phyloP scores from a whole-genome alignment of 306 rosid species.

The Vigna hirtella region DNA sequence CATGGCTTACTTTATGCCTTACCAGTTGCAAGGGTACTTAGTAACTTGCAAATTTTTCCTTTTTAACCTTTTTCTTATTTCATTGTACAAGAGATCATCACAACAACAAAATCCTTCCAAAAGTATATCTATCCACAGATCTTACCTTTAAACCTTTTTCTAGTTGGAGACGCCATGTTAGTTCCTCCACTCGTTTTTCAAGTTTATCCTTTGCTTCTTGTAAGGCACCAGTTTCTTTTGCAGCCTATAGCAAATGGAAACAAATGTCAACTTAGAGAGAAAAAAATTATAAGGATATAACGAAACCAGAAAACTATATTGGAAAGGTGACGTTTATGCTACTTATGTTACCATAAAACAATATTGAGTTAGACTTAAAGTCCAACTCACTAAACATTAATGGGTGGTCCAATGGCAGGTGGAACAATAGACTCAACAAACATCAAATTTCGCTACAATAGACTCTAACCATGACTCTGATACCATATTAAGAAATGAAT shows the following conservation, averaged over 20 bases:
- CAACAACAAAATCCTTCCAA: slow-evolving; percentile 29
- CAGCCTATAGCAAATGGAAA: slow-evolving; percentile 66
- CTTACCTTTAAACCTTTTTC: slow-evolving; percentile 88
- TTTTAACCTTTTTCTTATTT: slow-evolving; percentile 21
- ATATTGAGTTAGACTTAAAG: too few relatives aligned
- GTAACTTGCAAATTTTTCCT: slow-evolving; percentile 25
- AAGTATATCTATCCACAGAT: slow-evolving; percentile 31
- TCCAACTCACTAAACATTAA: too few relatives aligned
- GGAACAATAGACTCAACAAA: too few relatives aligned
- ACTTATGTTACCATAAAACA: neutral
- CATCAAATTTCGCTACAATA: too few relatives aligned
- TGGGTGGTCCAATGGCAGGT: too few relatives aligned
- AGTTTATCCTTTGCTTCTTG: slow-evolving; percentile 89
- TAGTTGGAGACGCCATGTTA: slow-evolving; percentile 83
- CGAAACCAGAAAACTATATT: slow-evolving; percentile 27
- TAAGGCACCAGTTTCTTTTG: slow-evolving; percentile 89
- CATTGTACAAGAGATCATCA: slow-evolving; percentile 23
- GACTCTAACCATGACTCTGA: too few relatives aligned
- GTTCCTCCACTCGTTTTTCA: slow-evolving; percentile 86
- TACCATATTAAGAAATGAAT: too few relatives aligned
- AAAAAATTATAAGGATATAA: slow-evolving; percentile 18
- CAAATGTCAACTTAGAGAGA: slow-evolving; percentile 26
- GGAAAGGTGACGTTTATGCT: slow-evolving; percentile 21
- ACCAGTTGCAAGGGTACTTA: slow-evolving; percentile 26
- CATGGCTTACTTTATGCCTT: slow-evolving; percentile 39